phyloP scores from a whole-genome alignment of 1,284 basidiomycete genomes.

The Cutaneotrichosporon arboriforme region DNA sequence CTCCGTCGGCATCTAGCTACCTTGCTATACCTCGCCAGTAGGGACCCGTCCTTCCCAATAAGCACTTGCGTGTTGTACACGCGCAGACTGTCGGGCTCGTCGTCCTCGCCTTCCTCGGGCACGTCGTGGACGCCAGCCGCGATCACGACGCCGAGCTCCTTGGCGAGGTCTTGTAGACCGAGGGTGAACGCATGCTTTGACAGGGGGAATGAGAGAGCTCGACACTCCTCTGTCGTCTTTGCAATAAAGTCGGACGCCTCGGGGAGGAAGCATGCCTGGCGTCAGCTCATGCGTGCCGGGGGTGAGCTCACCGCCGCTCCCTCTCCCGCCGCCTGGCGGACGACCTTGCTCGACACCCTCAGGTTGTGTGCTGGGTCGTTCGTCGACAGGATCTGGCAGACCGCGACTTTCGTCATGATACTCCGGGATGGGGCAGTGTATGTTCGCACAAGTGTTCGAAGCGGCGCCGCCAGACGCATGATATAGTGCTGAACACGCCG shows the following conservation, averaged over 20 bases:
- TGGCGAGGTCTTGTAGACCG: constrained; percentile 46
- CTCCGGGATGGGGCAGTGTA: neutral
- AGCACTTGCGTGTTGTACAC: constrained; percentile 53
- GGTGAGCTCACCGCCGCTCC: constrained; percentile 44
- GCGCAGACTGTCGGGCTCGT: constrained; percentile 30
- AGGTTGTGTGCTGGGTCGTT: constrained; percentile 43
- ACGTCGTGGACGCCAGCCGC: constrained; percentile 52
- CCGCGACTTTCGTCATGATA: constrained; percentile 27
- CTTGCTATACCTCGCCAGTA: constrained; percentile 49
- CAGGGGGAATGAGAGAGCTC: constrained; percentile 33
- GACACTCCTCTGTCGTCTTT: constrained; percentile 36
- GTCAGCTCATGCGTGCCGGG: neutral
- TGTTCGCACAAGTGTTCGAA: too few species aligned
- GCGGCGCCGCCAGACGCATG: neutral
- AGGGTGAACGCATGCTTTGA: constrained; percentile 29
- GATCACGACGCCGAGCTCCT: constrained; percentile 45
- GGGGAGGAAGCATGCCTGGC: constrained; percentile 49
- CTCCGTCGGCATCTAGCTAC: constrained; percentile 19
- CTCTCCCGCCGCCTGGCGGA: constrained; percentile 44
- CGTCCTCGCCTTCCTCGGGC: constrained; percentile 34
- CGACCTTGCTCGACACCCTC: constrained; percentile 37
- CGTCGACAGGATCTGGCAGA: constrained; percentile 38
- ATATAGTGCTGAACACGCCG: neutral
- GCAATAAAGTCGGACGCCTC: constrained; percentile 54
- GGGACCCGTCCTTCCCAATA: constrained; percentile 45